phyloP scores from a whole-genome alignment of 345 rosid genomes.

The Corchorus capsularis region DNA sequence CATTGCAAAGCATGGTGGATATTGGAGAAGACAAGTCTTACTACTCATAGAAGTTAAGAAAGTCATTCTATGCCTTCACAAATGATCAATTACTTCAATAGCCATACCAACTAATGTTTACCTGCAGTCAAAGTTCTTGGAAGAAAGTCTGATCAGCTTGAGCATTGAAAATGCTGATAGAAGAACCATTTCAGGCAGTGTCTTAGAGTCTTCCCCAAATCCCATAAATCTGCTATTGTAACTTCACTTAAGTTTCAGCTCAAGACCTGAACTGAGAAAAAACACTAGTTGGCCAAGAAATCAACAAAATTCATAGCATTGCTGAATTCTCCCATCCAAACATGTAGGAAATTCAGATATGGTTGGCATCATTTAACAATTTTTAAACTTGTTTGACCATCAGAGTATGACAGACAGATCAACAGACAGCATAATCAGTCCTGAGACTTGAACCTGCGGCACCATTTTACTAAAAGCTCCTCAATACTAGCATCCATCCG shows the following conservation, averaged over 20 bases:
- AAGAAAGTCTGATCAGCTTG: neutral
- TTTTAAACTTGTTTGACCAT: neutral
- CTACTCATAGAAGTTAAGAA: neutral
- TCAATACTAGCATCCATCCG: slow-evolving; percentile 82
- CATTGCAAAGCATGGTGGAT: no score
- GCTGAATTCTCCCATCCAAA: neutral
- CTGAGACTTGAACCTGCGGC: slow-evolving; percentile 48
- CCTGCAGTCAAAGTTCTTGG: neutral
- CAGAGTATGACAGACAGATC: neutral
- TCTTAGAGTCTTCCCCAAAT: neutral
- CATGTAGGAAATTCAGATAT: neutral
- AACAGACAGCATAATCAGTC: slow-evolving; percentile 6
- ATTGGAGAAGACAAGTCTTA: neutral
- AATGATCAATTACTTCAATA: neutral
- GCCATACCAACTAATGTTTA: neutral
- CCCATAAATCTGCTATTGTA: neutral
- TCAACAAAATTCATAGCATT: neutral
- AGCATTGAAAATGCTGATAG: neutral
- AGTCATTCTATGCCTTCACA: neutral
- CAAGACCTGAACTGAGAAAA: neutral
- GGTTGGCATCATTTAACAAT: neutral
- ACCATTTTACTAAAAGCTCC: slow-evolving; percentile 78
- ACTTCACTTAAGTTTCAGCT: neutral
- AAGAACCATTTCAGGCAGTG: neutral
- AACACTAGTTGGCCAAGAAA: neutral